Conservation (phyloP, 2,329 filamentous ascomycete species). For the Trichoderma cornu-damae region DNA sequence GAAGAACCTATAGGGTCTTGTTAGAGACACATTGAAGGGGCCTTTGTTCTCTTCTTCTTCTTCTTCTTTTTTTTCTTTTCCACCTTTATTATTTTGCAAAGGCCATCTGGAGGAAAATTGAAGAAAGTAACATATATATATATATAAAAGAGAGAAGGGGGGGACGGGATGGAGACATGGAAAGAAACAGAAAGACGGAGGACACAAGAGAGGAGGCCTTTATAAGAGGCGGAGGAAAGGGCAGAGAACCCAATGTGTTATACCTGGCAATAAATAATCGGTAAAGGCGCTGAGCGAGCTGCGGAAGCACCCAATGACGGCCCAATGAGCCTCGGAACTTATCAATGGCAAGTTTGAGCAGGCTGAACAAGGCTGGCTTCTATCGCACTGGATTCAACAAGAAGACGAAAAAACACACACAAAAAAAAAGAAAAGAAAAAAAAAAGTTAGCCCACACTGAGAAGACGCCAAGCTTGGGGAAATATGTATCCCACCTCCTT, state of each 20-base stretch:
- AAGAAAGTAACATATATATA: no score
- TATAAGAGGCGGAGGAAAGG: neutral
- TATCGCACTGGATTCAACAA: conserved; percentile 42
- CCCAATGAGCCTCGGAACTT: conserved; percentile 44
- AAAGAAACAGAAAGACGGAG: neutral
- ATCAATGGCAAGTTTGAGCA: conserved; percentile 39
- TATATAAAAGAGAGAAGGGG: neutral
- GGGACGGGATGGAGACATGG: neutral
- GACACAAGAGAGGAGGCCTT: neutral
- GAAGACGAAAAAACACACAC: no score
- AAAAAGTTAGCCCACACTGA: neutral
- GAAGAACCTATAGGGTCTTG: conserved; percentile 29
- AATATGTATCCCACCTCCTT: conserved; percentile 38
- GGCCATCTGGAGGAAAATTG: no score
- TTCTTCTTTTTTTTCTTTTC: no score
- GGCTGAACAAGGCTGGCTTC: conserved; percentile 44
- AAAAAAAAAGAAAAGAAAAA: neutral
- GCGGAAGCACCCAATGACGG: conserved; percentile 47
- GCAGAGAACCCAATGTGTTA: conserved; percentile 17
- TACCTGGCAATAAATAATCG: conserved; percentile 49
- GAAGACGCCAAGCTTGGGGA: neutral
- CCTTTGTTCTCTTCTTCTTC: no score
- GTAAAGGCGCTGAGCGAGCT: conserved; percentile 44
- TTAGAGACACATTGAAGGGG: conserved; percentile 23
- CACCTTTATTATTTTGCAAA: neutral